Conservation (phyloP, 306 rosid genomes). For the Trifolium repens region DNA sequence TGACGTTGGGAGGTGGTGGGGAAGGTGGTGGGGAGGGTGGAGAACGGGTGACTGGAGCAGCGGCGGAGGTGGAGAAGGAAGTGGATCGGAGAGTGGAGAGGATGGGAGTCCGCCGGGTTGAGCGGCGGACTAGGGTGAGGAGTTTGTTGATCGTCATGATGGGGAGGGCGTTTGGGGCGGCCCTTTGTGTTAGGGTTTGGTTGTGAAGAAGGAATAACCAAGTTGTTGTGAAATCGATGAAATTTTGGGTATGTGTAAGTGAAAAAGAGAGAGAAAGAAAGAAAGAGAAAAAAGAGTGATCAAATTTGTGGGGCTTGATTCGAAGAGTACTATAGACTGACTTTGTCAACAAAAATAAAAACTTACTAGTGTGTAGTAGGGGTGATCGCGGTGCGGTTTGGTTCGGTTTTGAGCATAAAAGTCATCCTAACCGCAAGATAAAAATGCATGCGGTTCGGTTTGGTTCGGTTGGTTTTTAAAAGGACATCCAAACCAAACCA, state of each 20-base stretch:
- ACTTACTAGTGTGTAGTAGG: no score
- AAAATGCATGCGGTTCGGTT: no score
- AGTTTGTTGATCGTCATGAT: conserved; percentile 80
- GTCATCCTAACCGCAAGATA: no score
- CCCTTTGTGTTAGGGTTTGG: conserved; percentile 40
- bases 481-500: no score
- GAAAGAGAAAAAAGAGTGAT: background rate
- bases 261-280: background rate
- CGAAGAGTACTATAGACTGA: background rate
- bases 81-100: conserved; percentile 34
- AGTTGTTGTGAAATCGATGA: background rate
- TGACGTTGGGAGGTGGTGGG: conserved; percentile 75
- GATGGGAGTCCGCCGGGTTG: conserved; percentile 41
- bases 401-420: no score
- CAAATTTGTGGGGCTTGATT: background rate
- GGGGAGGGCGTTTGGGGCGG: conserved; percentile 15
- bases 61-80: conserved; percentile 33
- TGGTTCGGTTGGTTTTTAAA: no score
- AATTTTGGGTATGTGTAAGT: background rate
- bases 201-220: background rate
- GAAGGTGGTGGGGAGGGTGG: conserved; percentile 58
- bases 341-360: background rate
- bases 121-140: conserved; percentile 71
- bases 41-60: conserved; percentile 50
- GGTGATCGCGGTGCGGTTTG: no score